Evolutionary conservation across 2,329 filamentous ascomycete genomes (phyloP).

Genomic region (Zymoseptoria crescenta): DNA sequence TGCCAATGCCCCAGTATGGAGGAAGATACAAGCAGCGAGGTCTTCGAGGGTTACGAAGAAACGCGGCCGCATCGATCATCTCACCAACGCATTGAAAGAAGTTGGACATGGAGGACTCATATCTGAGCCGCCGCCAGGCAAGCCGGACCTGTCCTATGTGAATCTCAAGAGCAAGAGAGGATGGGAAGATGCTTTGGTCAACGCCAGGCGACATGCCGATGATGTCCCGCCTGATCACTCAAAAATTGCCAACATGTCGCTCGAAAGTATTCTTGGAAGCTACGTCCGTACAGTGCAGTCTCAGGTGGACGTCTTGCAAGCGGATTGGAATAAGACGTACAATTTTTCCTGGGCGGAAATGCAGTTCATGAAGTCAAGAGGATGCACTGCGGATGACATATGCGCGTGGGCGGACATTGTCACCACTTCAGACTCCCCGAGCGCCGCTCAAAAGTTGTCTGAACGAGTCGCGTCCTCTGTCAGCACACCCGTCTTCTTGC

Average conservation of each 20-base stretch:
- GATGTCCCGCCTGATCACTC: not conserved
- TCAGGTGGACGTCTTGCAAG: conserved; percentile 4
- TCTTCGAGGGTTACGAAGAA: not conserved
- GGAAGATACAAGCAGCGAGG: not conserved
- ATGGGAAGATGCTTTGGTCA: not conserved
- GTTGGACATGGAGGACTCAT: not conserved
- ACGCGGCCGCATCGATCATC: conserved; percentile 6
- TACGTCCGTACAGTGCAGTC: conserved; percentile 10
- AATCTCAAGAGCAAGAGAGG: conserved; percentile 2
- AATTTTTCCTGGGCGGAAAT: conserved; percentile 6
- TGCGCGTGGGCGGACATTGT: conserved; percentile 21
- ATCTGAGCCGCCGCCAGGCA: not conserved
- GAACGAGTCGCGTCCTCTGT: not conserved
- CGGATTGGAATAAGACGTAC: conserved; percentile 10
- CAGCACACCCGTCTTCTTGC: conserved; percentile 39
- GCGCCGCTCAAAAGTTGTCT: conserved; percentile 16
- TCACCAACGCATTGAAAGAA: conserved; percentile 2
- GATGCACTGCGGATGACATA: conserved; percentile 19
- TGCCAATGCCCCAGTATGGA: not conserved
- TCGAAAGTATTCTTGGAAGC: conserved; percentile 13
- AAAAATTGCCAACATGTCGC: not conserved
- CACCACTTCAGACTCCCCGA: conserved; percentile 11
- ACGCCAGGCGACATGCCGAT: not conserved
- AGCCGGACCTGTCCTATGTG: not conserved
- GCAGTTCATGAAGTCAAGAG: conserved; percentile 9